Evolutionary conservation across 805 yeast species (phyloP).

Genomic region (Barnettozyma vustinii): DNA sequence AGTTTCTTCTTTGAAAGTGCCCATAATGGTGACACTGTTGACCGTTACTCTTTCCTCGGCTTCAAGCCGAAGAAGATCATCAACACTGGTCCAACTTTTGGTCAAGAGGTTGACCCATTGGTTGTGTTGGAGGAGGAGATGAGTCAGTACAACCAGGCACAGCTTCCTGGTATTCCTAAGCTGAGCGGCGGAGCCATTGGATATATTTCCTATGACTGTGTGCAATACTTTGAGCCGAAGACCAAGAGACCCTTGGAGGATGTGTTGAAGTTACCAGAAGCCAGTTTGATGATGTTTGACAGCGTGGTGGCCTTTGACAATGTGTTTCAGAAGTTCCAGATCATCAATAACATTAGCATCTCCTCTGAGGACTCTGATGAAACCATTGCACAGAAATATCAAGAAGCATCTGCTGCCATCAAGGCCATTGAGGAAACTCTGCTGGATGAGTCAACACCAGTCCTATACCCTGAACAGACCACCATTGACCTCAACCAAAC

Average conservation of each 20-base stretch:
- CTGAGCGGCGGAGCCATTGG: constrained; percentile 97
- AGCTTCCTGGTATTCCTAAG: constrained; percentile 75
- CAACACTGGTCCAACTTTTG: constrained; percentile 60
- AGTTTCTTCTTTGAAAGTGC: constrained; percentile 89
- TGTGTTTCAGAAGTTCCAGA: constrained; percentile 88
- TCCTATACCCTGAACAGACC: constrained; percentile 69
- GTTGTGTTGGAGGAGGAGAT: constrained; percentile 67
- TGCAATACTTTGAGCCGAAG: constrained; percentile 92
- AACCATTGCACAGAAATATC: constrained; percentile 41
- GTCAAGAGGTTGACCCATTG: constrained; percentile 1
- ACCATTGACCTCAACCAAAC: constrained; percentile 62
- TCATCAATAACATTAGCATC: constrained; percentile 72
- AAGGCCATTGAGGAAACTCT: constrained; percentile 46
- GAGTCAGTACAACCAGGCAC: constrained; percentile 57
- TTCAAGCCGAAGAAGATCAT: constrained; percentile 76
- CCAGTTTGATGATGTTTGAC: constrained; percentile 87
- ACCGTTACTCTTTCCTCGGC: constrained; percentile 89
- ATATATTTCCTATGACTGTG: constrained; percentile 92
- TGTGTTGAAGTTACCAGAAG: constrained; percentile 81
- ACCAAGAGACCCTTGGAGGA: constrained; percentile 75
- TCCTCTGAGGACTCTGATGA: constrained; percentile 26
- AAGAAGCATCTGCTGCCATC: constrained; percentile 53
- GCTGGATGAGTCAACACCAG: constrained; percentile 35
- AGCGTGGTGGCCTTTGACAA: constrained; percentile 88
- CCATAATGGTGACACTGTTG: constrained; percentile 80